Evolutionary conservation across 176 grass and related monocot species (phyloP), one percentile per base, ranked within the genome.

Genomic region (Oryza australiensis): DNA sequence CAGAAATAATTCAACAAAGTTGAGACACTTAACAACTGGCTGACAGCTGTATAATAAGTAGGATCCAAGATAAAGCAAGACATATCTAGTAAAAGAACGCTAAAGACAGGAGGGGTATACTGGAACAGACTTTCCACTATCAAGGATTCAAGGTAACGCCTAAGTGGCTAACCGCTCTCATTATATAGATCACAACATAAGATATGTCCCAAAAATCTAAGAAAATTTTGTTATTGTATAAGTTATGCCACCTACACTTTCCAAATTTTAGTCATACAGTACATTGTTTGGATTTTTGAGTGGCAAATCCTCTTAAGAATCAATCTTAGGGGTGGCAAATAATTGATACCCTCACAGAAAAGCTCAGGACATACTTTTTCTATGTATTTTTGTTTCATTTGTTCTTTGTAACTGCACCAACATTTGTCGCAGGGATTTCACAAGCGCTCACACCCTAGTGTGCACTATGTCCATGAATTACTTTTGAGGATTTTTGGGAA

Each of bases 41-140:
- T 66, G 40, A 64, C 28, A 27, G 28, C 8, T 75, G 62, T 12
- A 83, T 49, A 48, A 74, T 6, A 83, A 65, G 57, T 74, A 64
- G 13, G 22, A 65, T 33, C 41, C 7, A 14, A 65, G 40, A 83
- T 26, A 40, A 83, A 59, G 55, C 11, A 32, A 74, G 12, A 38
- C 2, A 74, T 26, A 45, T 45, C 16, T 10, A 62, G 27, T 20
- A 74, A 20, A 74, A 20, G 12, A 55, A 53, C 15, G 60, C 20
- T 26, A 75, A 37, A 37, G 35, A 22, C 55, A 53, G 72, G 70
- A 82, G 20, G 13, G 35, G 57, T 28, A 82, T 32, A n/a, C 55
- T 6, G 9, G 0, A 60, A 60, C n/a, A 13, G 14, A 82, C 11
- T 7, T 82, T 64, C 29, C 12, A 5, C 27, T 26, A 27, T n/a